Base-by-base conservation (phyloP, 2,329 filamentous ascomycete species). In the Xylaria sp. region DNA sequence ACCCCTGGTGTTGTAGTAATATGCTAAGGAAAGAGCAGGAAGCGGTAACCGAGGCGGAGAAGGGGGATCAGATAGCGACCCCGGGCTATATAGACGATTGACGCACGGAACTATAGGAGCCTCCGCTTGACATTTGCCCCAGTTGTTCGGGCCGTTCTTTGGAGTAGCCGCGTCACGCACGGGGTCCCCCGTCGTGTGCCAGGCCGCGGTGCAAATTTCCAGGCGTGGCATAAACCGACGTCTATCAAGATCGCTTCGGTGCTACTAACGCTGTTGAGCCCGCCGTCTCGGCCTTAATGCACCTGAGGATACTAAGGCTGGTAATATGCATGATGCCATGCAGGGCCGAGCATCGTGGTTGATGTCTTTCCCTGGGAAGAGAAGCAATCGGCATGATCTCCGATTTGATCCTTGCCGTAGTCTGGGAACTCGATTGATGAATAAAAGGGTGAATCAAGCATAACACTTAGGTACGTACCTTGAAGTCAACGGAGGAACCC, bases 141-240 rank as follows among this genome's bases (percentile, higher is more conserved):
- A 59, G 54, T 39, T 59, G 44, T 63, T 67, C 44, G 65, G 60
- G 54, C 60, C 54, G 48, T 58, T 58, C 55, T 64, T 39, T 50
- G 28, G 54, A 39, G 57, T 37, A 15, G 52, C 52, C 58, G 64
- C 44, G 50, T 62, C 48, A 51, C 59, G 52, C n/a, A 48, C 46
- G 46, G 52, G 44, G 54, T 68, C 65, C 23, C 41, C 54, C 48
- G 9, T 55, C 41, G 54, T 20, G 55, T 39, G 60, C 28, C 65
- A 25, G 55, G 23, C 10, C 55, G 54, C 65, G 55, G 60, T 50
- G 55, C 25, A 48, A 23, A 64, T 37, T 54, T 64, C 55, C 60
- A 55, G 54, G 48, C 44, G 54, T 63, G 25, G 64, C 46, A 56
- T 52, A 44, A 32, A 55, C 15, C 54, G 46, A 32, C 20, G 13